These are phyloP conservation scores for Pyrus hybrid DNA, from an alignment of 331 rosid genomes.

Conservation along the genomic window DNA sequence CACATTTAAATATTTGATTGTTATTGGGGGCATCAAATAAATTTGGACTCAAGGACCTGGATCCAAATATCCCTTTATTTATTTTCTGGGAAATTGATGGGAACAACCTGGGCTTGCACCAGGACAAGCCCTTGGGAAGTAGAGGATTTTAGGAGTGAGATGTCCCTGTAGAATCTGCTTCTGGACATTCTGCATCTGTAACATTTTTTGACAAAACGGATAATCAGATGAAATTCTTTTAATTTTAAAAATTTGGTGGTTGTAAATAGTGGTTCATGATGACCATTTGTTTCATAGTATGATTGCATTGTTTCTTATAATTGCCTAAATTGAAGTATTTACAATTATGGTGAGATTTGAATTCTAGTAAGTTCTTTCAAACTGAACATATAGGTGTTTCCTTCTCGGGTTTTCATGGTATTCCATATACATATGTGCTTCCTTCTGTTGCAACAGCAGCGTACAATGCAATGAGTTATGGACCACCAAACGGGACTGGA, in stretches of 20 bases:
- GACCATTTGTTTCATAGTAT: not conserved
- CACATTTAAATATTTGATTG: not conserved
- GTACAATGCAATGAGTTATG: slow-evolving; percentile 53
- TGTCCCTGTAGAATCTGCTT: not conserved
- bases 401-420: slow-evolving; percentile 63
- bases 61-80: not conserved
- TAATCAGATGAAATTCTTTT: not conserved
- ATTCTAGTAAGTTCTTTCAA: slow-evolving; percentile 22
- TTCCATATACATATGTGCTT: slow-evolving; percentile 55
- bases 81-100: not conserved
- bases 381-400: slow-evolving; percentile 45
- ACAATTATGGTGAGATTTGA: slow-evolving; percentile 24
- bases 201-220: not conserved
- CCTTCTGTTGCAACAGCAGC: slow-evolving; percentile 75
- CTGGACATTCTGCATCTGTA: not conserved
- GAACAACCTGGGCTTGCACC: not conserved
- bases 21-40: not conserved
- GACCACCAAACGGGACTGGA: slow-evolving; percentile 56
- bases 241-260: not conserved
- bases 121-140: not conserved
- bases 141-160: not conserved
- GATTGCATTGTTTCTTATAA: not conserved
- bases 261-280: not conserved
- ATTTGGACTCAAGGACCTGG: not conserved
- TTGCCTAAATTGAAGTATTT: slow-evolving; percentile 1